phyloP scores from a whole-genome alignment of 768 basidiomycete genomes.

The Cubamyces lactineus region DNA sequence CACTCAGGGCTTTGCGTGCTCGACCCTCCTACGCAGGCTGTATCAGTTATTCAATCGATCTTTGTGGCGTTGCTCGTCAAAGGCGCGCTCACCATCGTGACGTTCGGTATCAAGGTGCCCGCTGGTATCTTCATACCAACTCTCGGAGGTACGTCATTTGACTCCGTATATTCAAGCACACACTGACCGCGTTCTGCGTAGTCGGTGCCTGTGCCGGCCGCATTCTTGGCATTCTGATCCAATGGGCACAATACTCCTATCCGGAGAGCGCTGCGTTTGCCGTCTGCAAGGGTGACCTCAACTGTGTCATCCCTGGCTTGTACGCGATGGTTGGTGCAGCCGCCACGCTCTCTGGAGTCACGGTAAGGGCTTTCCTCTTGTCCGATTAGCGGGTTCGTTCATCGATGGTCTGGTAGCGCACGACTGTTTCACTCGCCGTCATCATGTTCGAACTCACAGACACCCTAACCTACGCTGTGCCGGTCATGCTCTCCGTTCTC shows the following conservation, averaged over 20 bases:
- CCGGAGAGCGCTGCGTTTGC: slow-evolving; percentile 66
- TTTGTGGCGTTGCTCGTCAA: slow-evolving; percentile 82
- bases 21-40: slow-evolving; percentile 58
- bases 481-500: slow-evolving; percentile 86
- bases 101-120: slow-evolving; percentile 90
- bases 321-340: slow-evolving; percentile 98
- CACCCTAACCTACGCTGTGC: slow-evolving; percentile 89
- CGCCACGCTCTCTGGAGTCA: slow-evolving; percentile 93
- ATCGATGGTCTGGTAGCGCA: slow-evolving; percentile 51
- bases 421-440: slow-evolving; percentile 92
- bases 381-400: background rate
- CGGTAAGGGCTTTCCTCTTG: slow-evolving; percentile 52
- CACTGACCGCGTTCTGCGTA: background rate
- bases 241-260: slow-evolving; percentile 68
- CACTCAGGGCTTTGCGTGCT: slow-evolving; percentile 73
- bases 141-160: slow-evolving; percentile 50
- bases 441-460: slow-evolving; percentile 97
- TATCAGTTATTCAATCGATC: slow-evolving; percentile 67
- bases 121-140: slow-evolving; percentile 98
- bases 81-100: slow-evolving; percentile 78
- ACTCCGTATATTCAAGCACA: background rate
- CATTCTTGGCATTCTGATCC: slow-evolving; percentile 79
- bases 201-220: slow-evolving; percentile 95
- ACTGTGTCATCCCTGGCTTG: slow-evolving; percentile 86
- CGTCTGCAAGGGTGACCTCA: slow-evolving; percentile 61